Conservation (phyloP, 2,329 filamentous ascomycete genomes). For the Fusarium zealandicum region DNA sequence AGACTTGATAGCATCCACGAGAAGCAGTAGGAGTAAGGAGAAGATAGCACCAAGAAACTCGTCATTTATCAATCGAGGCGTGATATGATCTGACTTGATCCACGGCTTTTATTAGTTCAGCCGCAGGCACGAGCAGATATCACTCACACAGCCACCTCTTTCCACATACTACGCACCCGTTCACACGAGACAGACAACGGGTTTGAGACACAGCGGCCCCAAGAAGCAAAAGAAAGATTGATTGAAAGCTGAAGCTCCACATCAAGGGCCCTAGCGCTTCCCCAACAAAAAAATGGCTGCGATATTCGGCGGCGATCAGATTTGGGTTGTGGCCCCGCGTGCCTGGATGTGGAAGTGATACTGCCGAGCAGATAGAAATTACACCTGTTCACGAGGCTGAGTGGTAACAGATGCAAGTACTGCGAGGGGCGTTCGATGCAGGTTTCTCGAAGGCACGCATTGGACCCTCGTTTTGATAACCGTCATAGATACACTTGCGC, state of each 20-base stretch:
- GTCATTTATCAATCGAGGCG: slow-evolving; percentile 5
- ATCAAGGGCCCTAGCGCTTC: slow-evolving; percentile 36
- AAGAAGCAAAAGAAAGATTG: slow-evolving; percentile 6
- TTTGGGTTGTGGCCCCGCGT: slow-evolving; percentile 29
- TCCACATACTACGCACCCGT: no score
- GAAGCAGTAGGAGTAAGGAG: background rate
- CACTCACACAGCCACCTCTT: no score
- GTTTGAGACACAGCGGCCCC: background rate
- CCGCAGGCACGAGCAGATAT: background rate
- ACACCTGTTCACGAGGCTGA: no score
- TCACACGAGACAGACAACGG: background rate
- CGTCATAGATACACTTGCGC: background rate
- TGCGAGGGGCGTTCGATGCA: background rate
- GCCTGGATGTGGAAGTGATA: background rate
- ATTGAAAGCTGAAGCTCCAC: slow-evolving; percentile 30
- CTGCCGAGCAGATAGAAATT: background rate
- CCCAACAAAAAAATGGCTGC: slow-evolving; percentile 40
- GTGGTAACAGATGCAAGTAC: background rate
- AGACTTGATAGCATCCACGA: background rate
- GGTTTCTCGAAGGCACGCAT: background rate
- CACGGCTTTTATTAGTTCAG: background rate
- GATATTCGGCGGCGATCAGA: slow-evolving; percentile 23
- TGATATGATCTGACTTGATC: background rate
- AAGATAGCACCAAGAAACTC: slow-evolving; percentile 8
- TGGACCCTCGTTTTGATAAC: background rate